Evolutionary conservation across 1,139 yeast species (phyloP), one percentile per base, ranked within the genome.

Genomic region (Hanseniaspora sp.): DNA sequence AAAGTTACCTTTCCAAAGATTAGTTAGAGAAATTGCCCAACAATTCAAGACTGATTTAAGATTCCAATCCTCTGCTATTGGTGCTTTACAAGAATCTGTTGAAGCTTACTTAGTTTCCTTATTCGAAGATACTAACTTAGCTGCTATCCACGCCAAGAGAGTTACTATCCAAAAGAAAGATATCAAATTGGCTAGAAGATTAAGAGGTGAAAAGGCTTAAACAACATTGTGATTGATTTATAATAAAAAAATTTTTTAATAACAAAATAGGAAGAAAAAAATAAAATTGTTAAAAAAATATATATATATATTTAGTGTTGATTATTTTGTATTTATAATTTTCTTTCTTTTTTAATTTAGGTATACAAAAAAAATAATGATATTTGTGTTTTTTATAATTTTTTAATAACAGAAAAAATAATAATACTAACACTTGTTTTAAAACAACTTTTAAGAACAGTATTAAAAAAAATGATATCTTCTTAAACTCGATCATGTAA

Each of bases 101-200:
- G 96, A 90, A 80, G 96, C 96, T 65, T 90, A 90, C 83, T 81
- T 90, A 69, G 83, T 79, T 60, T 85, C 95, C 59, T 76, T 86
- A 67, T 86, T 86, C 65, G 95, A 90, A 79, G 97, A 88, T 78
- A 90, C 96, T 66, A 90, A 90, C 83, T 82, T 90, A 78, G 92
- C 96, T 77, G 96, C 97, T 67, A 87, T 92, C 69, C 97, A 90
- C 79, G 97, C 97, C 71, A 90, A 90, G 90, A 86, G 97, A 81
- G 96, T 90, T 69, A 90, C 97, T 64, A 90, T 90, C 75, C 96
- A 90, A 79, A 92, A 90, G 95, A 90, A 90, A 83, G 97, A 90
- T 74, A 88, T 90, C 74, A 95, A 88, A 76, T 84, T 90, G 72
- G 97, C 97, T 64, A 88, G 97, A 82, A 92, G 97, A 83, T 84